phyloP scores from a whole-genome alignment of 345 rosid species.

The Arabis hirsuta region DNA sequence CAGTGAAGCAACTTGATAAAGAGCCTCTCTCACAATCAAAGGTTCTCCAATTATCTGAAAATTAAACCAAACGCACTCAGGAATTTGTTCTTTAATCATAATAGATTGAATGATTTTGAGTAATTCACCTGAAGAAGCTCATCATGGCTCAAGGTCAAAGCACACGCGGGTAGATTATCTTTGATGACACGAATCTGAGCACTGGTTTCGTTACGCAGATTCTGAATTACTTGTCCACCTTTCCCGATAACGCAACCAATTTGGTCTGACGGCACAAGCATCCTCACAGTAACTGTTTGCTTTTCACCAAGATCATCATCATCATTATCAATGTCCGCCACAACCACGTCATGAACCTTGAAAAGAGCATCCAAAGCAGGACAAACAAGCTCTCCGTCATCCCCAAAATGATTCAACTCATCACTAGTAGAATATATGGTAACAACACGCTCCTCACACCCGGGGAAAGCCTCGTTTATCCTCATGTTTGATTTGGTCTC shows the following conservation, averaged over 20 bases:
- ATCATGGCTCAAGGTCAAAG: conserved; percentile 54
- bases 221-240: conserved; percentile 77
- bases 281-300: conserved; percentile 55
- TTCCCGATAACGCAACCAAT: conserved; percentile 80
- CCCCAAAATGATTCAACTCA: conserved; percentile 58
- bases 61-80: conserved; percentile 20
- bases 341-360: conserved; percentile 63
- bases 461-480: conserved; percentile 64
- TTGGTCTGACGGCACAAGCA: conserved; percentile 82
- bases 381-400: conserved; percentile 53
- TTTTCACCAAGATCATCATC: conserved; percentile 50
- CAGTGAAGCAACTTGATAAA: conserved; percentile 63
- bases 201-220: conserved; percentile 59
- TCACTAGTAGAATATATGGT: conserved; percentile 67
- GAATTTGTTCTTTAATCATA: background rate
- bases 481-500: conserved; percentile 67
- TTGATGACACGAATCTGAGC: conserved; percentile 73
- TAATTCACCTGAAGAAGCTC: conserved; percentile 73
- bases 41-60: conserved; percentile 74
- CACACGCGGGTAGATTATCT: conserved; percentile 67
- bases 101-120: conserved; percentile 7
- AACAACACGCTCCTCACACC: conserved; percentile 74
- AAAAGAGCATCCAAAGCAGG: conserved; percentile 84
- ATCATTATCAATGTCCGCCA: conserved; percentile 34
- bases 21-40: conserved; percentile 61